Base-by-base conservation (phyloP, 345 rosid species). In the Murraya paniculata region DNA sequence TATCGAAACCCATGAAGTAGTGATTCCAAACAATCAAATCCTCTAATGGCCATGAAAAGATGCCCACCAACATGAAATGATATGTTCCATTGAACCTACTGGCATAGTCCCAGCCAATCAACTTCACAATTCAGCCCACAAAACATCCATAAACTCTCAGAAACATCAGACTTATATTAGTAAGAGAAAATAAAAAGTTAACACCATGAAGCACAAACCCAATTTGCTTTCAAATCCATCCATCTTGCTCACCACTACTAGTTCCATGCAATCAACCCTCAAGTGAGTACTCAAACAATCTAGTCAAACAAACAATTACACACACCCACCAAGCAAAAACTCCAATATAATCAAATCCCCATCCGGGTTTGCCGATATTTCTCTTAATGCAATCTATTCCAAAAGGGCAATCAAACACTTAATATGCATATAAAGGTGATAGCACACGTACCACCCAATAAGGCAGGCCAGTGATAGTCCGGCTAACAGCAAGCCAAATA, bases 401-500 rank as follows among this genome's bases (percentile, higher is more conserved):
- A 66, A 19, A 3, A 18, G 2, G 16, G 13, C 36, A 10, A 56
- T 41, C 69, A 65, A 22, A 71, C 7, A 50, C 4, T 65, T 58
- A 73, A 81, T 14, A 71, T 22, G 28, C 2, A 72, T 13, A 66
- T 14, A 10, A 45, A 68, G 27, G 35, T 24, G 48, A 60, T 38
- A 25, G 56, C 55, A 9, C 4, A 78, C 88, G 79, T 73, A 96
- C 98, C 90, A 89, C 60, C 99, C 99, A 96, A 67, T 84, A 96
- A 77, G 99, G 98, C 79, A 96, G 72, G 64, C 80, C 85, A 10
- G 21, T 4, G 24, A 92, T 87, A 81, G 92, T 91, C 85, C 87
- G 79, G 72, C 72, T 82, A 74, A 96, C 90, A 73, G 94, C 86
- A 75, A 93, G 94, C 98, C 98, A 96, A 64, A 96, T 82, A 77